These are phyloP conservation scores for Globisporangium irregulare DNA, from an alignment of 352 stramenopile genomes.

Conservation along the genomic window DNA sequence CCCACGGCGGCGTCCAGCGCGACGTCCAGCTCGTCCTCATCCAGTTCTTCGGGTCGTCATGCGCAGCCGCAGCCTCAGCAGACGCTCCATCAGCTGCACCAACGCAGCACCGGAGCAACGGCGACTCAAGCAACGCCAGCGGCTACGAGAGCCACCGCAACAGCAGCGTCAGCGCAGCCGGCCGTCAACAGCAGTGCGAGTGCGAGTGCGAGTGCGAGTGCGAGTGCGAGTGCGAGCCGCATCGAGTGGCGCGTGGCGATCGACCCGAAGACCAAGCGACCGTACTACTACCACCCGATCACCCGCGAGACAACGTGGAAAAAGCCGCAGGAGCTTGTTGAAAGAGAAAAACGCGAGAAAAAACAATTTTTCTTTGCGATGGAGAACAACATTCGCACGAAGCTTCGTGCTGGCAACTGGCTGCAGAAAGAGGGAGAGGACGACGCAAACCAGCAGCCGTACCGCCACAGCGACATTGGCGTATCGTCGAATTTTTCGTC, in stretches of 20 bases:
- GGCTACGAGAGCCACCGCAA: conserved; percentile 4
- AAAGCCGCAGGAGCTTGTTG: conserved; percentile 83
- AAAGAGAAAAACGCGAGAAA: conserved; percentile 78
- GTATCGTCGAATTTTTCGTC: background rate
- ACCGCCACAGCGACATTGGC: conserved; percentile 23
- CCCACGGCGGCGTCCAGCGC: conserved; percentile 9
- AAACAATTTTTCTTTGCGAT: conserved; percentile 94
- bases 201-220: conserved; percentile 17
- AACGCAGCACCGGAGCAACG: conserved; percentile 21
- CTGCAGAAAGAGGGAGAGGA: conserved; percentile 32
- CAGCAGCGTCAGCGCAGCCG: conserved; percentile 6
- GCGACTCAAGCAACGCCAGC: background rate
- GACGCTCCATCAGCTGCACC: conserved; percentile 24
- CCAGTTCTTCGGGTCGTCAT: background rate
- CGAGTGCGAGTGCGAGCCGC: conserved; percentile 17
- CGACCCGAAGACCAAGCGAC: conserved; percentile 82
- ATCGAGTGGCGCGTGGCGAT: conserved; percentile 77
- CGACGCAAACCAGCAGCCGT: conserved; percentile 15
- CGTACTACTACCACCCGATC: conserved; percentile 97
- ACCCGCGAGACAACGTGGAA: conserved; percentile 98
- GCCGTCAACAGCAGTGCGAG: conserved; percentile 10
- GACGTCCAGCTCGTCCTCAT: conserved; percentile 4
- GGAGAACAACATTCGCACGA: conserved; percentile 95
- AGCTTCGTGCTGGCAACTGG: conserved; percentile 66
- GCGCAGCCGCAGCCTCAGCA: conserved; percentile 15